These are phyloP conservation scores for Candida adriatica DNA, from an alignment of 805 yeast genomes.

Conservation along the genomic window DNA sequence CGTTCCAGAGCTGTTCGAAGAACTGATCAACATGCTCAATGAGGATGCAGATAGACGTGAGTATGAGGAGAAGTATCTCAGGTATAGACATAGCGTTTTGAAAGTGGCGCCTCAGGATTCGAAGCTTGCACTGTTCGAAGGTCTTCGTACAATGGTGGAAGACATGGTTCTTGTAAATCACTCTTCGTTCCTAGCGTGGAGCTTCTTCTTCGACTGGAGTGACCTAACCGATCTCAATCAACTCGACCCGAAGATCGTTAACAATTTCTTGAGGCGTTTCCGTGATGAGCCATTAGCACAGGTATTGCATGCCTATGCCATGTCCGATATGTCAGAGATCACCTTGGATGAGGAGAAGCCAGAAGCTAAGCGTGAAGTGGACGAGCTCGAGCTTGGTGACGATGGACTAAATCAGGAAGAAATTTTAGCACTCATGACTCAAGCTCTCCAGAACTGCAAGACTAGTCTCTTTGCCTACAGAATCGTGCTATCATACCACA, in stretches of 20 bases:
- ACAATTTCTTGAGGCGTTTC: constrained; percentile 50
- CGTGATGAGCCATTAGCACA: constrained; percentile 55
- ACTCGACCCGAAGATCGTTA: constrained; percentile 39
- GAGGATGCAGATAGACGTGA: constrained; percentile 55
- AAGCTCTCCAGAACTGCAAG: constrained; percentile 40
- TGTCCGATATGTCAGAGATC: constrained; percentile 53
- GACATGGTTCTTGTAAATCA: constrained; percentile 70
- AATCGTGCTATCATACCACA: constrained; percentile 52
- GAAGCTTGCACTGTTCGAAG: constrained; percentile 33
- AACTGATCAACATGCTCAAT: constrained; percentile 49
- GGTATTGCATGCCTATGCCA: constrained; percentile 52
- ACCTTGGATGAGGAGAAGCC: constrained; percentile 22
- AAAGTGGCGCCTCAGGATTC: constrained; percentile 39
- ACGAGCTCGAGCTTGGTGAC: too few relatives aligned
- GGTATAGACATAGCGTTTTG: constrained; percentile 48
- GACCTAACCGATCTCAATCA: constrained; percentile 47
- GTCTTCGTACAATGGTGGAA: constrained; percentile 50
- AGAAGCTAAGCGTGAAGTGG: constrained; percentile 19
- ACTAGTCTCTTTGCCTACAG: constrained; percentile 56
- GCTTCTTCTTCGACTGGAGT: constrained; percentile 62
- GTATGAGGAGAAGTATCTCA: constrained; percentile 54
- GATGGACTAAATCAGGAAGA: constrained; percentile 38
- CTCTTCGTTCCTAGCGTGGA: constrained; percentile 63
- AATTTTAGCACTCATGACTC: constrained; percentile 40
- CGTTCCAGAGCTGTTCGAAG: constrained; percentile 46